Evolutionary conservation across 2,329 filamentous ascomycete species (phyloP).

Genomic region (Diaporthe vexans): DNA sequence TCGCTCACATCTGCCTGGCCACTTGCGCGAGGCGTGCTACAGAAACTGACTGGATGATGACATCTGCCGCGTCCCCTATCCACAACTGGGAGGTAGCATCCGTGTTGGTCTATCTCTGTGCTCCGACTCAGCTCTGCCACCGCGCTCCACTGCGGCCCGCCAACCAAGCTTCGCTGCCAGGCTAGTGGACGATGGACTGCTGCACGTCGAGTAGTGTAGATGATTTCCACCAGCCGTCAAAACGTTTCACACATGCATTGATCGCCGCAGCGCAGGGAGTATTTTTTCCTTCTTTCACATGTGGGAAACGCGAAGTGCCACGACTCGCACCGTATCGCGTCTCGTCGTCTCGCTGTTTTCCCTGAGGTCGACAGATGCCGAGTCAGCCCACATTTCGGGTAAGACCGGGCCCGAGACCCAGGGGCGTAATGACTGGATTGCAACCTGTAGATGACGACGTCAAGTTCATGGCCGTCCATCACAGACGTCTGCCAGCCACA

Average conservation of each 20-base stretch:
- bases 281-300: neutral
- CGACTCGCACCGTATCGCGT: conserved; percentile 14
- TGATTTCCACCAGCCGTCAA: neutral
- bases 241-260: conserved; percentile 11
- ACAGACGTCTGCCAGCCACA: neutral
- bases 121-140: conserved; percentile 15
- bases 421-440: neutral
- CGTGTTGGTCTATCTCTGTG: neutral
- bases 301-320: conserved; percentile 14
- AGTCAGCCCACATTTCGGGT: conserved; percentile 37
- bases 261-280: neutral
- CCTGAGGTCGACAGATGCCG: neutral
- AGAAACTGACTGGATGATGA: neutral
- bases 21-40: neutral
- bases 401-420: conserved; percentile 18
- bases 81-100: neutral
- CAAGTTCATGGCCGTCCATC: conserved; percentile 19
- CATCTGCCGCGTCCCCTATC: neutral
- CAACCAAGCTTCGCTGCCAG: conserved; percentile 14
- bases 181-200: neutral
- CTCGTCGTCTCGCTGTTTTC: conserved; percentile 15
- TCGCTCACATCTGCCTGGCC: neutral
- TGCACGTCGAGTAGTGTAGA: neutral
- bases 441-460: conserved; percentile 1
- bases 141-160: conserved; percentile 14